Percentiles rank a stretch among this genome's conserved stretches.
Evolutionary conservation across 2,329 filamentous ascomycete species (phyloP).

Genomic region (Aspergillus sp.): DNA sequence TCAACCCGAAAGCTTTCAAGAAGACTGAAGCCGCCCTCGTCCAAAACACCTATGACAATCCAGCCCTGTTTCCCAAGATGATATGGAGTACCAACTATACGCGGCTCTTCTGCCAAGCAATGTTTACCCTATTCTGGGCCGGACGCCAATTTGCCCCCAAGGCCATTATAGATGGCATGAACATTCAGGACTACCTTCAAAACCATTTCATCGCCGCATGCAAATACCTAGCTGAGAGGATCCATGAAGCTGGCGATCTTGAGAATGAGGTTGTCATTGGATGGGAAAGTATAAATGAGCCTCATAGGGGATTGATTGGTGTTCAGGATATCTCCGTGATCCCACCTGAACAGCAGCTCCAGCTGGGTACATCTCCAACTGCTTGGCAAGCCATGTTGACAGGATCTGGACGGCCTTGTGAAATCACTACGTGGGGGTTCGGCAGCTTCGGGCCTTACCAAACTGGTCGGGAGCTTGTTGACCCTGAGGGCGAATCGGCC

Average conservation of each 20-base stretch:
- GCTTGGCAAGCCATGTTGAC: slow-evolving; percentile 90
- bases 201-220: slow-evolving; percentile 76
- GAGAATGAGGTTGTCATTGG: slow-evolving; percentile 83
- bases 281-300: slow-evolving; percentile 96
- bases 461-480: slow-evolving; percentile 72
- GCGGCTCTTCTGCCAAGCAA: slow-evolving; percentile 75
- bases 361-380: slow-evolving; percentile 88
- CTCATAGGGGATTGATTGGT: slow-evolving; percentile 79
- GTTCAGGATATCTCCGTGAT: slow-evolving; percentile 73
- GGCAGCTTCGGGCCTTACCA: slow-evolving; percentile 89
- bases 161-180: slow-evolving; percentile 86
- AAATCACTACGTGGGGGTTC: slow-evolving; percentile 89
- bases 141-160: slow-evolving; percentile 91
- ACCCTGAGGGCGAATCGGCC: slow-evolving; percentile 75
- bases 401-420: slow-evolving; percentile 82
- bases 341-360: slow-evolving; percentile 78
- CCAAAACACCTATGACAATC: slow-evolving; percentile 85
- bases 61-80: slow-evolving; percentile 90
- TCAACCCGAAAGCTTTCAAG: slow-evolving; percentile 79
- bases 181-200: slow-evolving; percentile 94
- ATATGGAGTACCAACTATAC: slow-evolving; percentile 98
- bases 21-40: slow-evolving; percentile 87
- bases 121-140: slow-evolving; percentile 91
- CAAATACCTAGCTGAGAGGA: slow-evolving; percentile 71
- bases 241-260: slow-evolving; percentile 83